phyloP scores from a whole-genome alignment of 2,329 filamentous ascomycete species.

The Septoria petroselini region DNA sequence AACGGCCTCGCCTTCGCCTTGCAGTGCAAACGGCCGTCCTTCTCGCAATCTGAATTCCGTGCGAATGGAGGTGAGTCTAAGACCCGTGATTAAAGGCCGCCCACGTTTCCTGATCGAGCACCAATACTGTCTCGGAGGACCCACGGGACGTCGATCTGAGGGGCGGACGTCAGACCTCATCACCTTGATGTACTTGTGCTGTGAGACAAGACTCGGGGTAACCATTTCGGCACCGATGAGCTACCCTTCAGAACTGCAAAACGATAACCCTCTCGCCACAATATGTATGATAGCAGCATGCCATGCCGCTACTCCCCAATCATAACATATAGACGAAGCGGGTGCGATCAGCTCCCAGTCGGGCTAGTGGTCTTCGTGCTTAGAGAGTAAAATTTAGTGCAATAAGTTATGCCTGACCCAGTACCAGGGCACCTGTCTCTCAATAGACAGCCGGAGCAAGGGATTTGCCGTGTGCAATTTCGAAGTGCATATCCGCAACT shows the following conservation, averaged over 20 bases:
- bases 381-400: no score
- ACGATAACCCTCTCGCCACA: neutral
- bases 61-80: neutral
- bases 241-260: neutral
- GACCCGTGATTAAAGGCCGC: neutral
- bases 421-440: no score
- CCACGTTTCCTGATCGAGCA: neutral
- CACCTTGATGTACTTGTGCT: neutral
- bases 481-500: no score
- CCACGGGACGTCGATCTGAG: neutral
- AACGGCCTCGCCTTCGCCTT: neutral
- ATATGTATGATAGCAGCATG: neutral
- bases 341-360: neutral
- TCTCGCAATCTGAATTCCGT: no score
- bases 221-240: slow-evolving; percentile 5
- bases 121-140: slow-evolving; percentile 7
- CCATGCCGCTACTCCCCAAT: neutral
- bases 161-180: neutral
- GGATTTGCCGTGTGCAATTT: no score
- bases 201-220: slow-evolving; percentile 7
- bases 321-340: neutral
- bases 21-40: no score
- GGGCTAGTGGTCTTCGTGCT: no score
- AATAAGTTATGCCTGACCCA: no score
- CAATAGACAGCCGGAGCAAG: no score